Conservation (phyloP, 1,139 yeast species). For the Pichia sp. region DNA sequence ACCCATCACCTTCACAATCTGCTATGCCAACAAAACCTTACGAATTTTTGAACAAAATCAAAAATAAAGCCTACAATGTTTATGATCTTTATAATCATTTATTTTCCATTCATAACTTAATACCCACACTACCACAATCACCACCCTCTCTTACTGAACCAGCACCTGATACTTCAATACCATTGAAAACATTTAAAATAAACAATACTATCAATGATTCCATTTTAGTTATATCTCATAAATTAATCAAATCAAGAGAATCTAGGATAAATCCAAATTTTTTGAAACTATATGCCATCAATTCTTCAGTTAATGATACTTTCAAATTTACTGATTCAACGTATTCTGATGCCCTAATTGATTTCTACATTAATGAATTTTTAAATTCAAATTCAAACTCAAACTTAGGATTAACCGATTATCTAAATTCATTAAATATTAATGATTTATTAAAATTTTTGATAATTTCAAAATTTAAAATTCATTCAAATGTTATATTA, state of each 20-base stretch:
- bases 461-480: slow-evolving; percentile 34
- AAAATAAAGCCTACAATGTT: not conserved
- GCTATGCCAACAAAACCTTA: not conserved
- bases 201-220: slow-evolving; percentile 4
- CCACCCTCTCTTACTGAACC: not conserved
- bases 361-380: slow-evolving; percentile 26
- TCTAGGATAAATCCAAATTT: slow-evolving; percentile 43
- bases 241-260: slow-evolving; percentile 34
- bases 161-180: slow-evolving; percentile 6
- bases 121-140: not conserved
- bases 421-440: not conserved
- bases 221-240: not conserved
- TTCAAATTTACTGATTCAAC: slow-evolving; percentile 28
- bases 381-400: slow-evolving; percentile 14
- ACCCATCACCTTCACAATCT: not conserved
- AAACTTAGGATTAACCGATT: not conserved
- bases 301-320: slow-evolving; percentile 29
- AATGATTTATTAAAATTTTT: slow-evolving; percentile 25
- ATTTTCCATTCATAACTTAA: not conserved
- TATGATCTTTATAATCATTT: not conserved
- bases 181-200: slow-evolving; percentile 12
- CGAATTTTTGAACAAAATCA: not conserved
- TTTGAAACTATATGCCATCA: slow-evolving; percentile 43
- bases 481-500: slow-evolving; percentile 45
- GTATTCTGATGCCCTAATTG: slow-evolving; percentile 28